A percentile compares a stretch with the other conserved stretches of the same genome.
Evolutionary conservation across 148 eudicot species (phyloP).

Genomic region (Rhododendron ovatum): DNA sequence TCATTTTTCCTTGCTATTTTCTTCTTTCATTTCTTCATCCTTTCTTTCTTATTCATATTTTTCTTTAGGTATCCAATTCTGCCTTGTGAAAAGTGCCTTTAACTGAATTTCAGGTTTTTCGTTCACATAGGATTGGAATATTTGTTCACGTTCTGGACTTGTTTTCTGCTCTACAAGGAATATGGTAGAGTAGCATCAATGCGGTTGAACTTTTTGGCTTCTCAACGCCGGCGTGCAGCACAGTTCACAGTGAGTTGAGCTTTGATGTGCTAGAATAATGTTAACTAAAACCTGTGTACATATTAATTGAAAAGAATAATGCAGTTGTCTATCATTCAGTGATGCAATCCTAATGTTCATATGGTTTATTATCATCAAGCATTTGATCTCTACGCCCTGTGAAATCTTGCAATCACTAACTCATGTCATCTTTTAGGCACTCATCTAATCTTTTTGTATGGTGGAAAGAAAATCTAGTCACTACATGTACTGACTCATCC

Average conservation of each 20-base stretch:
- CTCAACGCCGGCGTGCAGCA: slow-evolving; percentile 65
- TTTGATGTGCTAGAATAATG: neutral
- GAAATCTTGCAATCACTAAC: neutral
- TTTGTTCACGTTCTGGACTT: slow-evolving; percentile 90
- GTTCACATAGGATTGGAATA: slow-evolving; percentile 76
- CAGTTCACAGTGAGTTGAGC: slow-evolving; percentile 75
- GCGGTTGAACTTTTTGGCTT: slow-evolving; percentile 79
- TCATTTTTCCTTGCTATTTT: neutral
- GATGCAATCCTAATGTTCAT: neutral
- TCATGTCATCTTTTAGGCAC: neutral
- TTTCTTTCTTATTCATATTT: neutral
- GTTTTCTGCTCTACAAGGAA: slow-evolving; percentile 90
- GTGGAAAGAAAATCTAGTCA: neutral
- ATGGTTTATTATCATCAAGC: neutral
- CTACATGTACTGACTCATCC: neutral
- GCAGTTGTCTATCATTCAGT: neutral
- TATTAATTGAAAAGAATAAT: neutral
- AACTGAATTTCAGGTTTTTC: slow-evolving; percentile 63
- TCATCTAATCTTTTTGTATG: neutral
- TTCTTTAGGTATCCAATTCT: slow-evolving; percentile 2
- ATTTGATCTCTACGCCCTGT: neutral
- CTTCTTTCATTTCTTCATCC: neutral
- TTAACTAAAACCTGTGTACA: neutral
- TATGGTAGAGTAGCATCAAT: slow-evolving; percentile 70
- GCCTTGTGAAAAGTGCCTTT: slow-evolving; percentile 1